These are phyloP conservation scores for Gentiana macrophylla DNA, from an alignment of 257 asterid genomes.

Conservation along the genomic window DNA sequence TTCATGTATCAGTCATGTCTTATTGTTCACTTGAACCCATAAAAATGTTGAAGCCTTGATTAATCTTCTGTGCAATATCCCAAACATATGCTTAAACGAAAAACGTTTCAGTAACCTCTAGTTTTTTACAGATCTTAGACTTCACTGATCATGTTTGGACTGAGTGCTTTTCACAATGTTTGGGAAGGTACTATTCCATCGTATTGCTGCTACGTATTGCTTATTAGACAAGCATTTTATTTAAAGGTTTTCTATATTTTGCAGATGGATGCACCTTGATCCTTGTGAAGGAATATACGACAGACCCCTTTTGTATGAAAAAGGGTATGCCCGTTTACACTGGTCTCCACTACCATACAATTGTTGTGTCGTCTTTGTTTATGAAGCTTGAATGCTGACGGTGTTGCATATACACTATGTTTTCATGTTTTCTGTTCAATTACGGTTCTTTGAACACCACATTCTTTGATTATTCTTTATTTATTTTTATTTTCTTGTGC, in stretches of 20 bases:
- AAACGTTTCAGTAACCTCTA: background rate
- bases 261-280: constrained; percentile 99
- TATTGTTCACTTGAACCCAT: background rate
- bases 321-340: constrained; percentile 51
- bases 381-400: background rate
- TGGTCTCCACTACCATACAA: background rate
- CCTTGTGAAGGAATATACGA: constrained; percentile 96
- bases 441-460: too few species aligned
- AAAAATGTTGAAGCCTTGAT: background rate
- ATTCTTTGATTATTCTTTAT: too few species aligned
- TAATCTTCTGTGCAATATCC: background rate
- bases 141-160: constrained; percentile 98
- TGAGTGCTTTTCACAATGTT: constrained; percentile 74
- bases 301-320: constrained; percentile 85
- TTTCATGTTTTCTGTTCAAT: too few species aligned
- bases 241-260: constrained; percentile 11
- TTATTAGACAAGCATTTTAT: constrained; percentile 10
- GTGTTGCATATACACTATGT: too few species aligned
- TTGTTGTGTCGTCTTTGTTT: background rate
- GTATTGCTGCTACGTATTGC: constrained; percentile 11
- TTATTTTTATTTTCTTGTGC: too few species aligned
- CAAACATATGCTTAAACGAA: background rate
- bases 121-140: constrained; percentile 52
- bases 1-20: constrained; percentile 1
- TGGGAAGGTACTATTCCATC: constrained; percentile 53